Evolutionary conservation across 345 rosid genomes (phyloP).

Genomic region (Hypericum androsaemum): DNA sequence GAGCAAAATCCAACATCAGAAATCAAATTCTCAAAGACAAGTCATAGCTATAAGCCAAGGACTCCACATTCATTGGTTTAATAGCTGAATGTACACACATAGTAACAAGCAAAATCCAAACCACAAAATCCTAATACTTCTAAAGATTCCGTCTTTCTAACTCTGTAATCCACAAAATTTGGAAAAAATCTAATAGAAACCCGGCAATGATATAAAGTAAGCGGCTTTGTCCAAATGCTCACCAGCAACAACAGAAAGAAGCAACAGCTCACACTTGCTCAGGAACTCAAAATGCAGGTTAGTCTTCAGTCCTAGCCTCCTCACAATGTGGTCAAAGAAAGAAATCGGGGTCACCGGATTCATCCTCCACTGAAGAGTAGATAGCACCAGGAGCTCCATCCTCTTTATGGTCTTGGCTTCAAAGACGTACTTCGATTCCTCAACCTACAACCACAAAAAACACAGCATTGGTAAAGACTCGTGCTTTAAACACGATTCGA

Average conservation of each 20-base stretch:
- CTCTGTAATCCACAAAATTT: too few species aligned
- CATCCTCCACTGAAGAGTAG: constrained; percentile 84
- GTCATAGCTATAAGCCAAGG: too few species aligned
- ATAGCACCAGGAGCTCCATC: constrained; percentile 84
- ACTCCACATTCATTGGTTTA: too few species aligned
- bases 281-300: constrained; percentile 50
- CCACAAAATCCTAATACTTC: too few species aligned
- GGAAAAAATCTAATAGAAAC: too few species aligned
- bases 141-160: too few species aligned
- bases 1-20: constrained; percentile 18
- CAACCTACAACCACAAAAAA: constrained; percentile 44
- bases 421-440: constrained; percentile 56
- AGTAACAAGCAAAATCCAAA: too few species aligned
- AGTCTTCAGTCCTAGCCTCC: constrained; percentile 53
- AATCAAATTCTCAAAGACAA: too few species aligned
- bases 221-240: constrained; percentile 18
- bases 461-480: neutral
- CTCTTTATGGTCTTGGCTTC: constrained; percentile 78
- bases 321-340: constrained; percentile 58
- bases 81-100: too few species aligned
- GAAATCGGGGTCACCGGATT: constrained; percentile 79
- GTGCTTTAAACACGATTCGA: constrained; percentile 14
- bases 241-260: constrained; percentile 67
- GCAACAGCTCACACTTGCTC: constrained; percentile 54
- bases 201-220: constrained; percentile 1